Percentiles rank a stretch among this genome's conserved stretches.
These are phyloP conservation scores for Beta vulgaris DNA, from an alignment of 148 eudicot genomes.

Conservation along the genomic window DNA sequence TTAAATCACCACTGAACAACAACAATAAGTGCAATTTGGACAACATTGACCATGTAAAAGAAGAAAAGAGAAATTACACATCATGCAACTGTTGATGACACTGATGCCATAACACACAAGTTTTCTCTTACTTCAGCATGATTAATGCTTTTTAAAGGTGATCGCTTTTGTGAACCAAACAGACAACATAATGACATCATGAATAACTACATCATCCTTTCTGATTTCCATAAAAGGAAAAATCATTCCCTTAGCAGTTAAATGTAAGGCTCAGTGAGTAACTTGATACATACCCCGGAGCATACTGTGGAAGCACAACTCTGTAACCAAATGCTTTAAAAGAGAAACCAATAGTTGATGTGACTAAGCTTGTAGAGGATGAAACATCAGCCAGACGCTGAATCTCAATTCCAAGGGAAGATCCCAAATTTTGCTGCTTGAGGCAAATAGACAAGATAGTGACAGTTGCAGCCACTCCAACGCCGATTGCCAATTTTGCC, in stretches of 20 bases:
- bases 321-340: constrained; percentile 68
- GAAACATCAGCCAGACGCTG: constrained; percentile 48
- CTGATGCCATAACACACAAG: constrained; percentile 6
- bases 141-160: neutral
- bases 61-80: neutral
- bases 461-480: constrained; percentile 69
- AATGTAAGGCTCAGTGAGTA: neutral
- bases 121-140: neutral
- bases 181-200: neutral
- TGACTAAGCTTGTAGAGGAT: constrained; percentile 45
- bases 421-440: constrained; percentile 45
- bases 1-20: neutral
- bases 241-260: neutral
- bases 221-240: no score
- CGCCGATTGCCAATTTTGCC: constrained; percentile 58
- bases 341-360: constrained; percentile 56
- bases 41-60: neutral
- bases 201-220: neutral
- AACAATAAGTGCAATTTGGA: neutral
- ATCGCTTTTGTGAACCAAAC: neutral
- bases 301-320: constrained; percentile 71
- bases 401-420: constrained; percentile 52
- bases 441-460: constrained; percentile 56
- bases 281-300: constrained; percentile 68
- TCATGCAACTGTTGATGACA: neutral